Conservation (phyloP, 306 rosid species). For the Ochetophila trinervis region DNA sequence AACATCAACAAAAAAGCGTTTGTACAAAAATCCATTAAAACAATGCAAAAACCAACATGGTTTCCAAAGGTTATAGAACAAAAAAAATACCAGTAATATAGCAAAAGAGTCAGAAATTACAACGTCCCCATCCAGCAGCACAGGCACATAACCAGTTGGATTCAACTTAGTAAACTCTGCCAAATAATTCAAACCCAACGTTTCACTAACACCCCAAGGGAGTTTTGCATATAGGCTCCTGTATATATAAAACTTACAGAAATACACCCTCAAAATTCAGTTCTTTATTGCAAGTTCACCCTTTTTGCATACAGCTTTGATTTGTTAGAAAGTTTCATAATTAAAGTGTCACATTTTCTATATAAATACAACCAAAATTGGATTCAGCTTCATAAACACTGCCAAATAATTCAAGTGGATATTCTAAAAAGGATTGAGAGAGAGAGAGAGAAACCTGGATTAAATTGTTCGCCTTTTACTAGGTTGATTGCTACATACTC, state of each 20-base stretch:
- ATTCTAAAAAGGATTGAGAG: not conserved
- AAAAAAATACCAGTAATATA: constrained; percentile 50
- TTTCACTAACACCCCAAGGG: too few species aligned
- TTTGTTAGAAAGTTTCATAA: too few species aligned
- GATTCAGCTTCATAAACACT: constrained; percentile 9
- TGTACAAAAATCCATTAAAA: not conserved
- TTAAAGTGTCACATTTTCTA: too few species aligned
- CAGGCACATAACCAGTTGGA: constrained; percentile 69
- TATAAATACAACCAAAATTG: too few species aligned
- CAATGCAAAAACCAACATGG: not conserved
- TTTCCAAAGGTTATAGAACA: not conserved
- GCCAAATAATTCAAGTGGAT: not conserved
- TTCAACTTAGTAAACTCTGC: constrained; percentile 60
- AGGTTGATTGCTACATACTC: constrained; percentile 54
- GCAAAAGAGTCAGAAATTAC: constrained; percentile 65
- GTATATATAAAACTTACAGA: too few species aligned
- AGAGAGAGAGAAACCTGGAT: constrained; percentile 38
- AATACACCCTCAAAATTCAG: too few species aligned
- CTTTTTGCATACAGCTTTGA: too few species aligned
- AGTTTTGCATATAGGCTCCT: too few species aligned
- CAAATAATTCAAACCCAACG: not conserved
- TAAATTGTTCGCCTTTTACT: constrained; percentile 49
- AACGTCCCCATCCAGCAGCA: constrained; percentile 49
- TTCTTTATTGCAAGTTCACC: too few species aligned
- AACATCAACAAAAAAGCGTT: not conserved